These are phyloP conservation scores for Venturia oleaginea DNA, from an alignment of 2,329 filamentous ascomycete genomes.

Conservation along the genomic window DNA sequence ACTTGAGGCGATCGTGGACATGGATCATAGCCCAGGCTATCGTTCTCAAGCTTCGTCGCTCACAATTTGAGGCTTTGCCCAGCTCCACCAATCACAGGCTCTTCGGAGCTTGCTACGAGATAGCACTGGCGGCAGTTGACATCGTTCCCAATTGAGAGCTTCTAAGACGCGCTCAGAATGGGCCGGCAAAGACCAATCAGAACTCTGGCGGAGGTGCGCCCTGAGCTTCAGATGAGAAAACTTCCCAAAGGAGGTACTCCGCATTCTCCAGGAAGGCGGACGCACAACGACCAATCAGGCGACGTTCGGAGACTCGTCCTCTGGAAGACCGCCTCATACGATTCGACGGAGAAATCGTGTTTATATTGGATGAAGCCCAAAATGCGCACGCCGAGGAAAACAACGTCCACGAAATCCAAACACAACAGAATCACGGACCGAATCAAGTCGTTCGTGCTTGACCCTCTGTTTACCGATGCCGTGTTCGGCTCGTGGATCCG, in stretches of 20 bases:
- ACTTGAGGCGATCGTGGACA: background rate
- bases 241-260: background rate
- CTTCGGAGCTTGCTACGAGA: background rate
- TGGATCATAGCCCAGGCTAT: background rate
- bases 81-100: background rate
- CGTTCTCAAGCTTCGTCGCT: background rate
- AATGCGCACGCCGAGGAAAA: background rate
- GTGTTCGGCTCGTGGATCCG: conserved; percentile 1
- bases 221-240: background rate
- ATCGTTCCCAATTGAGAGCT: background rate
- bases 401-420: background rate
- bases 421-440: background rate
- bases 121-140: background rate
- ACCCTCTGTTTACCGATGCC: background rate
- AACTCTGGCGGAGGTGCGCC: background rate
- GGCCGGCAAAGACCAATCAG: background rate
- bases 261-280: background rate
- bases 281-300: background rate
- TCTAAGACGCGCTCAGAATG: too few species aligned
- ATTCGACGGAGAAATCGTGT: background rate
- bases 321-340: too few species aligned
- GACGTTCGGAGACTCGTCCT: background rate
- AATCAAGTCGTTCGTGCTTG: background rate
- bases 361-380: background rate
- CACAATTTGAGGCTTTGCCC: background rate